phyloP scores from a whole-genome alignment of 768 basidiomycete species.

The Leccinellum albellum region DNA sequence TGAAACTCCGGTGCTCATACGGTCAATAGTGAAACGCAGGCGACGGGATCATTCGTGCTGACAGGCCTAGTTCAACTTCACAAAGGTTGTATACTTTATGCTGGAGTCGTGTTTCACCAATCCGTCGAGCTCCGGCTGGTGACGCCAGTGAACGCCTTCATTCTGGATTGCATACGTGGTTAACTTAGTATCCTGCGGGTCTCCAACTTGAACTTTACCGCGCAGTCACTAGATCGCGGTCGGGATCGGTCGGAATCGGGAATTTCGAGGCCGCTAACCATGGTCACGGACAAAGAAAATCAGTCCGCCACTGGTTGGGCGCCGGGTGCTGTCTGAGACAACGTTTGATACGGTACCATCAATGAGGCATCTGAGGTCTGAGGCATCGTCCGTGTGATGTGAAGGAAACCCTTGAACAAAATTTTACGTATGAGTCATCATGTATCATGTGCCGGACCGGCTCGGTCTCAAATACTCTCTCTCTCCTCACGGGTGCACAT shows the following conservation, averaged over 20 bases:
- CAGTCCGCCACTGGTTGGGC: not conserved
- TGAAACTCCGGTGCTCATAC: not conserved
- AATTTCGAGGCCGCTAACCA: too few species aligned
- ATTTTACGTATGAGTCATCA: too few species aligned
- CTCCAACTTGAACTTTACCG: not conserved
- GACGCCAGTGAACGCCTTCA: too few species aligned
- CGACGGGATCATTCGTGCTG: not conserved
- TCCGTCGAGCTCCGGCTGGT: not conserved
- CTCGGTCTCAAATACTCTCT: too few species aligned
- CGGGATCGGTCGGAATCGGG: too few species aligned
- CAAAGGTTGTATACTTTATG: not conserved
- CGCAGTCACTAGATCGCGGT: not conserved
- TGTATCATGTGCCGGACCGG: too few species aligned
- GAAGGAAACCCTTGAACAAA: too few species aligned
- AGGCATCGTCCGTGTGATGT: too few species aligned
- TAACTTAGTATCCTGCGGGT: not conserved
- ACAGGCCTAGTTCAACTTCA: not conserved
- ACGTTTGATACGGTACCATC: too few species aligned
- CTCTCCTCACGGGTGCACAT: too few species aligned
- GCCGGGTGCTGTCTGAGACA: not conserved
- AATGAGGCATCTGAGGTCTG: too few species aligned
- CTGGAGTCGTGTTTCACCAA: not conserved
- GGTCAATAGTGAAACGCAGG: not conserved
- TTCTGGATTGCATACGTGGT: not conserved
- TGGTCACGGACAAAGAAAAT: too few species aligned